Base-by-base conservation (phyloP, 768 basidiomycete genomes). In the Tricholoma hemisulphureum region DNA sequence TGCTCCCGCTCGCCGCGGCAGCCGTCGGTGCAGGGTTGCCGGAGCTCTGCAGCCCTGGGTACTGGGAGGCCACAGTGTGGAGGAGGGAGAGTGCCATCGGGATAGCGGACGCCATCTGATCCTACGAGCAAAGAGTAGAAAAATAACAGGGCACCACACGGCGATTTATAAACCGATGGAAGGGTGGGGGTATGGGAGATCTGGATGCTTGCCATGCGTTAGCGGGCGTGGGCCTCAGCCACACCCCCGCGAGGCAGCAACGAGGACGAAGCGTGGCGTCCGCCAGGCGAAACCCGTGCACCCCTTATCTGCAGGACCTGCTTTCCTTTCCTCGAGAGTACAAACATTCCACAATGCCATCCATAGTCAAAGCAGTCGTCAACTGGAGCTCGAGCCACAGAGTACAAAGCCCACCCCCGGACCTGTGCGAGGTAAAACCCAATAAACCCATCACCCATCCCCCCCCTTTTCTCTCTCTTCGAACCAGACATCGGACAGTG, bases 361-460 rank as follows among this genome's bases (percentile, higher is more conserved):
- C 77, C 28, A 62, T 77, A 41, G 74, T 79, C 56, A 77, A 74
- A 65, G 73, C 70, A 53, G 70, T 75, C 51, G 73, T 77, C 39
- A 73, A 75, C 63, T 79, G 77, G 78, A 65, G 70, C 55, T 70
- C 72, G 21, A 68, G 73, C 41, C 60, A 62, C 52, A 66, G 70
- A 67, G 51, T 63, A 59, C 65, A 59, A 50, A 61, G 57, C 56
- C 62, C 67, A 21, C 60, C 63, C 7, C 69, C 72, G 65, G 78
- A 83, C 70, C 67, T 82, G 62, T 80, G 81, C 59, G 80, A 79
- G 71, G 77, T 80, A 65, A 68, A 72, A n/a, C n/a, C n/a, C n/a
- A n/a, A n/a, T n/a, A n/a, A n/a, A n/a, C n/a, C n/a, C n/a, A n/a
- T n/a, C n/a, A n/a, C n/a, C n/a, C n/a, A n/a, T n/a, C n/a, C n/a